Evolutionary conservation across 2,329 filamentous ascomycete species (phyloP).

Genomic region (Paraphoma sp.): DNA sequence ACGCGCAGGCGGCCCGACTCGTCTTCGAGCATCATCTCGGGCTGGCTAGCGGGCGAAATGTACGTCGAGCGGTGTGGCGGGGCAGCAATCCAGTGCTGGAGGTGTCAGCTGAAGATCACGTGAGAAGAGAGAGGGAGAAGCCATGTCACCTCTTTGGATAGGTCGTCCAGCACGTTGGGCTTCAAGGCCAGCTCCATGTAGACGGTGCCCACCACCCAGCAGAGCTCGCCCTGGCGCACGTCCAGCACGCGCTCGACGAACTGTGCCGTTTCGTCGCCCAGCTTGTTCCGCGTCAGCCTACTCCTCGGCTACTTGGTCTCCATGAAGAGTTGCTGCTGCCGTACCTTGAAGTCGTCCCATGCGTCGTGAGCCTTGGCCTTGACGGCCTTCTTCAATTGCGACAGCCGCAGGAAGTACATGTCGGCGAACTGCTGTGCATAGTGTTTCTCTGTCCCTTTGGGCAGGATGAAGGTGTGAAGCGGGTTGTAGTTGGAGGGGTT

Average conservation of each 20-base stretch:
- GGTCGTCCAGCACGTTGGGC: constrained; percentile 93
- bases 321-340: background rate
- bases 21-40: constrained; percentile 88
- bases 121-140: background rate
- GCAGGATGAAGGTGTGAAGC: constrained; percentile 75
- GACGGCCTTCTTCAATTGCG: constrained; percentile 83
- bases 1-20: constrained; percentile 88
- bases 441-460: constrained; percentile 67
- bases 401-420: constrained; percentile 93
- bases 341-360: constrained; percentile 75
- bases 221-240: constrained; percentile 92
- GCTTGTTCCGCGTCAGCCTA: constrained; percentile 39
- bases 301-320: background rate
- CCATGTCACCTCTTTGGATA: constrained; percentile 75
- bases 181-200: constrained; percentile 98
- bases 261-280: constrained; percentile 77
- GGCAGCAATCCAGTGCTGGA: constrained; percentile 84
- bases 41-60: constrained; percentile 66
- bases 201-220: constrained; percentile 92
- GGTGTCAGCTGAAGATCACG: constrained; percentile 8
- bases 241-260: constrained; percentile 89
- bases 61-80: constrained; percentile 81
- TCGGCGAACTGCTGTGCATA: constrained; percentile 97
- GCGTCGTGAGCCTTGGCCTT: constrained; percentile 75
- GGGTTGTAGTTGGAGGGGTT: constrained; percentile 71